phyloP scores from a whole-genome alignment of 768 basidiomycete genomes.

The Leccinum boreale region DNA sequence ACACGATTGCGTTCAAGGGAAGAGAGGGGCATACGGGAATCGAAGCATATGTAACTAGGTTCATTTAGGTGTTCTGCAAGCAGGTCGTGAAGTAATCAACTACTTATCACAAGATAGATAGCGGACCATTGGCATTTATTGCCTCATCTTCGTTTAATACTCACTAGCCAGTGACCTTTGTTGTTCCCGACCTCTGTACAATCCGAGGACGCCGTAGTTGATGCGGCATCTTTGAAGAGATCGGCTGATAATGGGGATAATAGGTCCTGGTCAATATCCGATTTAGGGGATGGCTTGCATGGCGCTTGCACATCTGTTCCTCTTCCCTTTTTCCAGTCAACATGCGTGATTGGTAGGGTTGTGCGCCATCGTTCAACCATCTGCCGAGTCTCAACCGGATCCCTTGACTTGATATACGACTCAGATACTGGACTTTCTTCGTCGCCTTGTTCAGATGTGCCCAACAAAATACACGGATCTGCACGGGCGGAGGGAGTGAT shows the following conservation, averaged over 20 bases:
- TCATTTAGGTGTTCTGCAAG: not conserved
- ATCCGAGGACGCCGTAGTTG: conserved; percentile 30
- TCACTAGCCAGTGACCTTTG: conserved; percentile 32
- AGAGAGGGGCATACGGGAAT: conserved; percentile 21
- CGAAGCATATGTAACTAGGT: not conserved
- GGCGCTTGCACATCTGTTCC: conserved; percentile 4
- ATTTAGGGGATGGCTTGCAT: not conserved
- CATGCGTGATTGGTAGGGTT: conserved; percentile 17
- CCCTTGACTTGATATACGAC: conserved; percentile 22
- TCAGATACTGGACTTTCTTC: conserved; percentile 2
- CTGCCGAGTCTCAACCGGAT: conserved; percentile 20
- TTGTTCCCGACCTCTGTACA: conserved; percentile 30
- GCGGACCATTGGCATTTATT: not conserved
- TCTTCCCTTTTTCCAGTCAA: conserved; percentile 13
- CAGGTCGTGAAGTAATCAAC: not conserved
- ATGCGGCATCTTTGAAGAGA: conserved; percentile 23
- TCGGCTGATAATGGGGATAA: conserved; percentile 21
- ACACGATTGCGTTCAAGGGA: conserved; percentile 47
- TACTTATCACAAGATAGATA: not conserved
- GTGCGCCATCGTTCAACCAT: conserved; percentile 34
- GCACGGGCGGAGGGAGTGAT: conserved; percentile 23
- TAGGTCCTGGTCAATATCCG: conserved; percentile 8
- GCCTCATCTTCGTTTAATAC: conserved; percentile 19
- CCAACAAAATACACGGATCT: conserved; percentile 9
- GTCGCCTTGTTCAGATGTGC: conserved; percentile 23